Base-by-base conservation (phyloP, 148 eudicot genomes). In the Suaeda aralocaspica region DNA sequence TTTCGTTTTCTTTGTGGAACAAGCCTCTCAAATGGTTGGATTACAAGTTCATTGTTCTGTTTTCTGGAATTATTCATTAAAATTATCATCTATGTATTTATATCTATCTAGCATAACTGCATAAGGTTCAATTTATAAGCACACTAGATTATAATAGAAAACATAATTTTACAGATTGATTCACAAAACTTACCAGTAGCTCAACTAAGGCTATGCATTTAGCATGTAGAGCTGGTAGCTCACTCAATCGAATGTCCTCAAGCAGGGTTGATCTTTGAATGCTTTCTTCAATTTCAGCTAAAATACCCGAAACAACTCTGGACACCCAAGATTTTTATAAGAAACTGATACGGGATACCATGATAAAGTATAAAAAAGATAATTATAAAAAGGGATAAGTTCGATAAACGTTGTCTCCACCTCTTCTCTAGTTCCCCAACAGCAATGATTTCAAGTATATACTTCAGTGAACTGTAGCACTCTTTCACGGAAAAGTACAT, bases 361-460 rank as follows among this genome's bases (percentile, higher is more conserved):
- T 12, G 48, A 3, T 2, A 28, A 52, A 0, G 22, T 4, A 2
- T 15, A 63, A 51, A n/a, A 9, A 8, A 36, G 4, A 36, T 36
- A 36, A 25, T 60, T 12, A 48, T 16, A 46, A 8, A 24, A 33
- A 69, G 31, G 61, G 57, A 55, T 28, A 21, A 45, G 30, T 67
- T 34, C 63, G 18, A 84, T 71, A 24, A 41, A 71, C 69, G 58
- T 52, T 46, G 67, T 25, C 64, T 9, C 19, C 82, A 91, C 99
- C 93, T 89, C 85, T 89, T 86, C 82, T 94, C 99, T 59, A 86
- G 73, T 44, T 94, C 97, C 48, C 99, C 96, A 15, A 81, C 97
- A 42, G 88, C 81, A 61, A 94, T 77, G 75, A 87, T 77, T 49
- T 86, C 91, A 76, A 91, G 80, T 48, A 94, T 79, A 76, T 79